Evolutionary conservation across 177 flowering plant species (phyloP), one percentile per base, ranked within the genome.

Genomic region (Vitis hybrid): DNA sequence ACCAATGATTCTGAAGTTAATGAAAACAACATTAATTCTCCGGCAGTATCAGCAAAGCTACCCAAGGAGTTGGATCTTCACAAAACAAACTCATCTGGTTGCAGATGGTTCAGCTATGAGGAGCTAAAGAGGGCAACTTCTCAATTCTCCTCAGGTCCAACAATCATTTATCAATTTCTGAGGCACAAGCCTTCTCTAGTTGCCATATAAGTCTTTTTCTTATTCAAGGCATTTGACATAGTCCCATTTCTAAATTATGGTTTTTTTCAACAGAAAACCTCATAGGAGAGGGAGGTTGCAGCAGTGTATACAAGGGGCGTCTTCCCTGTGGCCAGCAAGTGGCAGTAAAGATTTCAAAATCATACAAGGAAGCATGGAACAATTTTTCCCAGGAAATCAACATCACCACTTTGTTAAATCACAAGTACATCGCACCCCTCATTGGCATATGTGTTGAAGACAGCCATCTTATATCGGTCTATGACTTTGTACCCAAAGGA

Each of bases 241-340:
- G n/a, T 51, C 27, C n/a, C 16, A 14, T 16, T 32, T 32, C 52
- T 35, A 12, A 52, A 49, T 51, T n/a, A 27, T 48, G 9, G 15
- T 1, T 9, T 24, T 62, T 7, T 65, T 24, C 11, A 27, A 51
- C 73, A 82, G 85, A 70, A 14, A 82, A 73, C 71, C 62, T 80
- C 50, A 62, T 82, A 16, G 85, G 83, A 66, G 70, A 78, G 40
- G 85, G 85, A 75, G 83, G 85, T 0, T 77, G 78, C 16, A 82
- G 79, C 73, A 65, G 70, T 11, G 83, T 78, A 14, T 82, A 82
- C 75, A 80, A 75, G 66, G 85, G 83, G 9, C 19, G 27, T 56
- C 76, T 82, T 56, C 74, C 66, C 0, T 24, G 32, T 46, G 81
- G 79, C 32, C 77, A 73, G 54, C 16, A 16, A n/a, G 78, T 77